These are phyloP conservation scores for Bruguiera hainesii DNA, from an alignment of 441 rosid genomes.

Conservation along the genomic window DNA sequence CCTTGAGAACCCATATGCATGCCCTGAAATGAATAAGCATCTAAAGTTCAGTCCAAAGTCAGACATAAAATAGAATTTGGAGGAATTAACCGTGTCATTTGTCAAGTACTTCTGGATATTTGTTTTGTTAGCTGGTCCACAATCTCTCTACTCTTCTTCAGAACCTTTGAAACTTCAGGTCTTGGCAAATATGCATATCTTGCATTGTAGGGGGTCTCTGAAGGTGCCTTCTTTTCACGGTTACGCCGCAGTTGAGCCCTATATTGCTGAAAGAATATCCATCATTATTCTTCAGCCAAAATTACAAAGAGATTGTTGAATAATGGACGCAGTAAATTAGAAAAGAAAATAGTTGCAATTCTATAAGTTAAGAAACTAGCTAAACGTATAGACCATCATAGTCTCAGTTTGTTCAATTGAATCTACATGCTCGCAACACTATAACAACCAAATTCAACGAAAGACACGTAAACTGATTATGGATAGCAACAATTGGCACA, in stretches of 20 bases:
- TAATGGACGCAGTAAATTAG: not conserved
- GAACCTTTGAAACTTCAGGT: not conserved
- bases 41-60: not conserved
- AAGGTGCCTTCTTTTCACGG: conserved; percentile 3
- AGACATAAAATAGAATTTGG: not conserved
- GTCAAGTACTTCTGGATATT: not conserved
- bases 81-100: not conserved
- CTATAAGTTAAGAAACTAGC: too few relatives aligned
- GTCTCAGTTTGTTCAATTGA: too few relatives aligned
- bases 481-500: not conserved
- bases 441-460: too few relatives aligned
- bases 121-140: not conserved
- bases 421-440: too few relatives aligned
- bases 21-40: not conserved
- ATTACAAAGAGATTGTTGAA: not conserved
- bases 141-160: not conserved
- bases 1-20: not conserved
- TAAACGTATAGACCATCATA: too few relatives aligned
- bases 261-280: conserved; percentile 31
- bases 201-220: not conserved
- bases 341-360: too few relatives aligned
- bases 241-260: conserved; percentile 31
- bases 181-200: not conserved
- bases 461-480: too few relatives aligned
- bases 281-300: not conserved